Conservation (phyloP, 1,284 basidiomycete species). For the Ustilago lituana region DNA sequence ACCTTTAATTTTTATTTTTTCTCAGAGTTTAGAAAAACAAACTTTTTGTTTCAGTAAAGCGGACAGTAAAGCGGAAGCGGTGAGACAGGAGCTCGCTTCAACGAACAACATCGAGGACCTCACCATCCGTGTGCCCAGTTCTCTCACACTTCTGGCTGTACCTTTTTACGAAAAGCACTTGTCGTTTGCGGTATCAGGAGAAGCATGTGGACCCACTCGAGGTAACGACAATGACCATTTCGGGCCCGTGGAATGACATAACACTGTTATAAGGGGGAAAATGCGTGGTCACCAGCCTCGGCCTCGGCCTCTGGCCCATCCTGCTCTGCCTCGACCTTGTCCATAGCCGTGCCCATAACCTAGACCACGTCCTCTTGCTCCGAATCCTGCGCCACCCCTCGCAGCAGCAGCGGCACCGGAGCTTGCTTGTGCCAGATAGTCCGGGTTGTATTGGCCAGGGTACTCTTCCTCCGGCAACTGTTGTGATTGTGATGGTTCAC, state of each 20-base stretch:
- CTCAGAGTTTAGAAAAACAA: not conserved
- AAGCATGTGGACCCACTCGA: too few relatives aligned
- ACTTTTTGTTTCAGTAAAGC: too few relatives aligned
- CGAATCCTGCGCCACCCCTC: conserved; percentile 5
- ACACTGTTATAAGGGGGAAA: too few relatives aligned
- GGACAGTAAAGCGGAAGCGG: too few relatives aligned
- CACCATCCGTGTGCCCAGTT: too few relatives aligned
- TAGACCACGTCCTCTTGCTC: conserved; percentile 12
- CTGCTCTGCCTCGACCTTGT: conserved; percentile 14
- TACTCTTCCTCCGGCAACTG: conserved; percentile 47
- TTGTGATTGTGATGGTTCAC: conserved; percentile 9
- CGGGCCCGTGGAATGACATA: too few relatives aligned
- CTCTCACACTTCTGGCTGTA: too few relatives aligned
- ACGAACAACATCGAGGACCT: too few relatives aligned
- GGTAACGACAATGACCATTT: too few relatives aligned
- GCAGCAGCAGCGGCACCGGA: conserved; percentile 6
- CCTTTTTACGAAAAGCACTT: too few relatives aligned
- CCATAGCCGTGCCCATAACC: conserved; percentile 5
- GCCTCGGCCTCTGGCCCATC: conserved; percentile 7
- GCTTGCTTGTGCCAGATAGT: conserved; percentile 28
- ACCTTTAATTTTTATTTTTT: conserved; percentile 23
- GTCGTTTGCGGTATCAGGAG: too few relatives aligned
- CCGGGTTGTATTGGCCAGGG: conserved; percentile 47
- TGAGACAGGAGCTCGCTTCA: too few relatives aligned
- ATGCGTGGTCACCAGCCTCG: conserved; percentile 25